phyloP scores from a whole-genome alignment of 208 protist genomes.

The Leishmania turanica region DNA sequence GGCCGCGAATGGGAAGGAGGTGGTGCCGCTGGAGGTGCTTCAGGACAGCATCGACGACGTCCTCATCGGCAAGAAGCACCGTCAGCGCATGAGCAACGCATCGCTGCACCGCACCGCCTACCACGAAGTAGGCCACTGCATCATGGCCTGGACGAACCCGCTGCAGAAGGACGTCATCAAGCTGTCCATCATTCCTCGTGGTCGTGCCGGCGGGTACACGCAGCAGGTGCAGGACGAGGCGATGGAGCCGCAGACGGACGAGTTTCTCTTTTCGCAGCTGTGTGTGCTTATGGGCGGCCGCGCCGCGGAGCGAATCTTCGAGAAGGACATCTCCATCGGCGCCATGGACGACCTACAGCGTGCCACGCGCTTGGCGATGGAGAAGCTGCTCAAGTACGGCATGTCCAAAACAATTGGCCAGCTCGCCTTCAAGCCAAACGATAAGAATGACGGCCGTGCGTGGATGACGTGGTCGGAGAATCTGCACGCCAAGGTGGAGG shows the following conservation, averaged over 20 bases:
- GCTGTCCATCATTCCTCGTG: conserved; percentile 92
- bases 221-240: conserved; percentile 93
- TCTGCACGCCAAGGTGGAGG: conserved; percentile 87
- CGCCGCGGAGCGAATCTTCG: conserved; percentile 85
- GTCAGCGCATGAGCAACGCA: conserved; percentile 86
- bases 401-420: conserved; percentile 88
- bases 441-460: conserved; percentile 85
- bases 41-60: conserved; percentile 93
- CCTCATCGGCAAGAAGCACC: conserved; percentile 94
- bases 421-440: conserved; percentile 90
- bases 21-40: conserved; percentile 76
- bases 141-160: conserved; percentile 93
- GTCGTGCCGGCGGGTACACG: conserved; percentile 91
- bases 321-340: conserved; percentile 89
- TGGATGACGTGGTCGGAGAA: conserved; percentile 92
- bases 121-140: conserved; percentile 98
- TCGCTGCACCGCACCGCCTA: conserved; percentile 94
- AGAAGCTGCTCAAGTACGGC: conserved; percentile 89
- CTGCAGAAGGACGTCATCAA: conserved; percentile 93
- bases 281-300: conserved; percentile 92
- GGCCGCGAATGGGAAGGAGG: conserved; percentile 75
- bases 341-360: conserved; percentile 93
- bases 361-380: conserved; percentile 86
- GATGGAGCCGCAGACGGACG: conserved; percentile 86
- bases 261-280: conserved; percentile 88